phyloP scores from a whole-genome alignment of 1,139 yeast genomes.

The Saccharomyces hybrid region DNA sequence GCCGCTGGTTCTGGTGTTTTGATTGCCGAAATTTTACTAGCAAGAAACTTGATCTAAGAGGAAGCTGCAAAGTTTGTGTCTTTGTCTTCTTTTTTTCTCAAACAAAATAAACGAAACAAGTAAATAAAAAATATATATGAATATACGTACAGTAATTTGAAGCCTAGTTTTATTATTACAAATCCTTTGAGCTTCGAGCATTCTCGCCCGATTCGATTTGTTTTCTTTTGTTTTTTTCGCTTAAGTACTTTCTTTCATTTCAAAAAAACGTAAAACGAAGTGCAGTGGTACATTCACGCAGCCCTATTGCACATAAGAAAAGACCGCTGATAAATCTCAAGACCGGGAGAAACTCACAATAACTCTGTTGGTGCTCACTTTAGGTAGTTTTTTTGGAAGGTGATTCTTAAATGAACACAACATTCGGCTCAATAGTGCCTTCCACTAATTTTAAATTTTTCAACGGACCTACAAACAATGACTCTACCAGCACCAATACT shows the following conservation, averaged over 20 bases:
- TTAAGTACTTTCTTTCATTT: background rate
- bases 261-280: background rate
- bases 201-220: background rate
- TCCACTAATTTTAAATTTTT: conserved; percentile 7
- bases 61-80: background rate
- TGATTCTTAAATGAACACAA: background rate
- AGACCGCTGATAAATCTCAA: background rate
- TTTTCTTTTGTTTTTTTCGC: background rate
- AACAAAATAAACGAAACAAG: background rate
- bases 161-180: background rate
- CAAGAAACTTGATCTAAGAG: conserved; percentile 60
- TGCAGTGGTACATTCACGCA: background rate
- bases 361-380: background rate
- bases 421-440: conserved; percentile 7
- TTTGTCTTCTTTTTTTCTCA: background rate
- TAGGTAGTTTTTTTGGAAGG: background rate
- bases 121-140: background rate
- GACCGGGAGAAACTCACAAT: background rate
- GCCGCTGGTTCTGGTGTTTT: conserved; percentile 99
- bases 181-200: background rate
- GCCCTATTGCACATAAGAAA: background rate
- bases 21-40: conserved; percentile 83
- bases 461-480: conserved; percentile 10
- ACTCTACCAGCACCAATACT: background rate
- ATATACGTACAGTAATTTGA: background rate